phyloP scores from a whole-genome alignment of 345 rosid genomes.

The Eucalyptus sp. region DNA sequence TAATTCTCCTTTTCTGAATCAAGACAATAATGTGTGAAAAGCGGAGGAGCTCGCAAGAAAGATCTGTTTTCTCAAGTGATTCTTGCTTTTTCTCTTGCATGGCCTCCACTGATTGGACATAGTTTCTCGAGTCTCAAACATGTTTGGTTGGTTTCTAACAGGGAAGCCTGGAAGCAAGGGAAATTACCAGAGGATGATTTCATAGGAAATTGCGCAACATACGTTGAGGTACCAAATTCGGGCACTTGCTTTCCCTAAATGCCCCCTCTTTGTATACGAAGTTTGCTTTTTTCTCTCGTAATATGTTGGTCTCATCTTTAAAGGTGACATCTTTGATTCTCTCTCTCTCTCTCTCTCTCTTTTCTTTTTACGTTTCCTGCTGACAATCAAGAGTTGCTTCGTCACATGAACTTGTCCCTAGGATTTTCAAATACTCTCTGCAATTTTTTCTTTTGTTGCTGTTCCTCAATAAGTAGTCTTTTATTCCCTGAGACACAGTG shows the following conservation, averaged over 20 bases:
- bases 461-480: not conserved
- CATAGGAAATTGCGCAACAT: conserved; percentile 40
- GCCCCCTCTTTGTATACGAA: not conserved
- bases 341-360: not conserved
- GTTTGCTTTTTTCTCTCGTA: not conserved
- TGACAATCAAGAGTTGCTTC: not conserved
- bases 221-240: conserved; percentile 44
- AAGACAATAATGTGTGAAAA: not conserved
- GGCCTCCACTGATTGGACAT: conserved; percentile 34
- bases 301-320: not conserved
- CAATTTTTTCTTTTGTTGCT: not conserved
- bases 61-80: conserved; percentile 3
- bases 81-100: conserved; percentile 16
- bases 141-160: conserved; percentile 31
- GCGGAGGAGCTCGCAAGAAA: conserved; percentile 21
- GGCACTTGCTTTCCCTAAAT: not conserved
- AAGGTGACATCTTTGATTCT: not conserved
- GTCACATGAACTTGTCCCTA: not conserved
- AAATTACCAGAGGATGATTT: conserved; percentile 38
- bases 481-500: conserved; percentile 27
- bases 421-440: not conserved
- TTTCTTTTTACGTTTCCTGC: not conserved
- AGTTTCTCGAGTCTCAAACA: conserved; percentile 11
- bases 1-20: not conserved
- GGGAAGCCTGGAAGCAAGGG: conserved; percentile 85